Evolutionary conservation across 2,329 filamentous ascomycete species (phyloP).

Genomic region (Aspergillus alliaceus): DNA sequence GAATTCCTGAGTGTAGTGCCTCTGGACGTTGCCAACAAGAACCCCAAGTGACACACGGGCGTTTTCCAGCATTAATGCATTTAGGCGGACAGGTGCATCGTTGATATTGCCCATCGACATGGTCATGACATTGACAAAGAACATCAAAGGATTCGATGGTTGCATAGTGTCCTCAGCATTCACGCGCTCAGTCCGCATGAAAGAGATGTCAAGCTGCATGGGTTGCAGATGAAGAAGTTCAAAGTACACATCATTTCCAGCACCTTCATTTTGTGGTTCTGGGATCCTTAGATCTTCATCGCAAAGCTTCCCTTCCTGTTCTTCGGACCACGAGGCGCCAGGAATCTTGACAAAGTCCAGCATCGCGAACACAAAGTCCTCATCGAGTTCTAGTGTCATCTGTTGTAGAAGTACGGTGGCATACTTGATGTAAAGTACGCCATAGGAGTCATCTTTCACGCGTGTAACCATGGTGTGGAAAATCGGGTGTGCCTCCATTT

Average conservation of each 20-base stretch:
- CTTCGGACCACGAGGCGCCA: slow-evolving; percentile 81
- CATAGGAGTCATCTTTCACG: slow-evolving; percentile 97
- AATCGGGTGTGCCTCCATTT: slow-evolving; percentile 94
- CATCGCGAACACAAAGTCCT: slow-evolving; percentile 96
- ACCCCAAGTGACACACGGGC: slow-evolving; percentile 85
- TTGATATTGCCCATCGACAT: slow-evolving; percentile 99
- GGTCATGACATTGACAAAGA: slow-evolving; percentile 96
- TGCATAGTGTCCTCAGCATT: slow-evolving; percentile 94
- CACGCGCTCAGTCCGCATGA: slow-evolving; percentile 93
- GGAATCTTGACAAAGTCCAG: slow-evolving; percentile 93
- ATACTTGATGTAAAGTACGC: slow-evolving; percentile 97
- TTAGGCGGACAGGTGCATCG: slow-evolving; percentile 90
- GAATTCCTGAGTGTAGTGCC: slow-evolving; percentile 95
- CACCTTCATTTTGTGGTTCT: slow-evolving; percentile 79
- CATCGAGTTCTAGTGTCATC: slow-evolving; percentile 96
- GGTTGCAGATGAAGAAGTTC: slow-evolving; percentile 95
- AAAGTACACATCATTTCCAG: slow-evolving; percentile 95
- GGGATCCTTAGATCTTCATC: slow-evolving; percentile 90
- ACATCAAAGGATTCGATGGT: slow-evolving; percentile 93
- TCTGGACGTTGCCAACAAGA: slow-evolving; percentile 80
- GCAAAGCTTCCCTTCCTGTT: slow-evolving; percentile 80
- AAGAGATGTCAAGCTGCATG: slow-evolving; percentile 96
- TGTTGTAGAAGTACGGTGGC: slow-evolving; percentile 91
- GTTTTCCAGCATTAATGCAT: slow-evolving; percentile 92
- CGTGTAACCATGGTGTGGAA: slow-evolving; percentile 87